phyloP scores from a whole-genome alignment of 768 basidiomycete genomes.

The Boletus rubroflammeus region DNA sequence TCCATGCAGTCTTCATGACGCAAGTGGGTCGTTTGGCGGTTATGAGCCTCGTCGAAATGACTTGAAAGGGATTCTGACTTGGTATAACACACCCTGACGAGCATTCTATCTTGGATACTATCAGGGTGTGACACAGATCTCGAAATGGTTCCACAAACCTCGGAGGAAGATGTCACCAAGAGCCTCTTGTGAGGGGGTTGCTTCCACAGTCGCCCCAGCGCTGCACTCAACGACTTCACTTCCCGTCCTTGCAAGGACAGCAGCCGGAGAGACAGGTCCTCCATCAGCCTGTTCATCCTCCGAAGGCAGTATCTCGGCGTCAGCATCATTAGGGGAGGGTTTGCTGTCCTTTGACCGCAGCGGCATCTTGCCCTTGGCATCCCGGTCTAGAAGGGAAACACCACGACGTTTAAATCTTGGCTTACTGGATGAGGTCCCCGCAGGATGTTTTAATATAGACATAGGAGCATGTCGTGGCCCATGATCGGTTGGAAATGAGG shows the following conservation, averaged over 20 bases:
- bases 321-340: conserved; percentile 21
- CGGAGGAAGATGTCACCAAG: conserved; percentile 64
- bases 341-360: conserved; percentile 21
- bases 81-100: conserved; percentile 71
- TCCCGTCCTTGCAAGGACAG: conserved; percentile 64
- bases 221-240: conserved; percentile 58
- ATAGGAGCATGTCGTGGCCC: conserved; percentile 12
- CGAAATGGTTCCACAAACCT: conserved; percentile 46
- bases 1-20: conserved; percentile 72
- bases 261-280: conserved; percentile 50
- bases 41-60: conserved; percentile 62
- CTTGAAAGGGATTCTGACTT: conserved; percentile 46
- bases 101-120: conserved; percentile 72
- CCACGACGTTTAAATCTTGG: conserved; percentile 7
- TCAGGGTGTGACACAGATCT: conserved; percentile 10
- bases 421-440: conserved; percentile 4
- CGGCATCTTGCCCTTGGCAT: conserved; percentile 7
- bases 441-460: conserved; percentile 24
- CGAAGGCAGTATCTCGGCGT: neutral
- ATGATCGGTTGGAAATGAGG: conserved; percentile 8
- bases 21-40: conserved; percentile 60
- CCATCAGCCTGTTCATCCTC: conserved; percentile 19
- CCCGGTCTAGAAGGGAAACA: conserved; percentile 13
- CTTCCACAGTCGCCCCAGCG: conserved; percentile 49
- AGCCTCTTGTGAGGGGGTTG: conserved; percentile 16